Evolutionary conservation across 345 rosid species (phyloP).

Genomic region (Camelina hispida): DNA sequence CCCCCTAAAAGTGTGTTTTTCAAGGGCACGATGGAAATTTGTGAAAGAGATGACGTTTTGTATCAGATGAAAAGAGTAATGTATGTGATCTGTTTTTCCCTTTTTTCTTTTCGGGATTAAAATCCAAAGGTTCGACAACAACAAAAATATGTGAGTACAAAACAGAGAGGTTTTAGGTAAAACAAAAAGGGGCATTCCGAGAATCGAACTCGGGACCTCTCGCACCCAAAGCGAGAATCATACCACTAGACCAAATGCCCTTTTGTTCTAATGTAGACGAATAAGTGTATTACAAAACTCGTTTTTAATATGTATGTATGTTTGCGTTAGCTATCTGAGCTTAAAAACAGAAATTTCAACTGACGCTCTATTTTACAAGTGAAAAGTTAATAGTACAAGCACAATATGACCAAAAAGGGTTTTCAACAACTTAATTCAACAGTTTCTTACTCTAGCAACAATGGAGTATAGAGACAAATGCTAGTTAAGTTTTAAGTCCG

Average conservation of each 20-base stretch:
- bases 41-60: conserved; percentile 26
- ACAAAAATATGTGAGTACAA: no score
- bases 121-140: not conserved
- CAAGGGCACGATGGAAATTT: not conserved
- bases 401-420: not conserved
- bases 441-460: conserved; percentile 12
- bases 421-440: not conserved
- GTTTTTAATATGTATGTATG: not conserved
- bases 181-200: conserved; percentile 57
- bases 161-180: no score
- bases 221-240: conserved; percentile 87
- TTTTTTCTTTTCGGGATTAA: not conserved
- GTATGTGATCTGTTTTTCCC: not conserved
- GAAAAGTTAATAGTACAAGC: not conserved
- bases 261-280: rapidly evolving
- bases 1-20: not conserved
- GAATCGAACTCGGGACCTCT: conserved; percentile 90
- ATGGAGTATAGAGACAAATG: conserved; percentile 8
- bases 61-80: not conserved
- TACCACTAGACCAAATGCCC: conserved; percentile 89
- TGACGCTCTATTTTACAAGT: not conserved
- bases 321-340: not conserved
- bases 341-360: not conserved
- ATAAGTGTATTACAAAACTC: not conserved
- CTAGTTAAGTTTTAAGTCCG: conserved; percentile 16